These are phyloP conservation scores for Sergeia podlipaevii DNA, from an alignment of 208 protist genomes.

Conservation along the genomic window DNA sequence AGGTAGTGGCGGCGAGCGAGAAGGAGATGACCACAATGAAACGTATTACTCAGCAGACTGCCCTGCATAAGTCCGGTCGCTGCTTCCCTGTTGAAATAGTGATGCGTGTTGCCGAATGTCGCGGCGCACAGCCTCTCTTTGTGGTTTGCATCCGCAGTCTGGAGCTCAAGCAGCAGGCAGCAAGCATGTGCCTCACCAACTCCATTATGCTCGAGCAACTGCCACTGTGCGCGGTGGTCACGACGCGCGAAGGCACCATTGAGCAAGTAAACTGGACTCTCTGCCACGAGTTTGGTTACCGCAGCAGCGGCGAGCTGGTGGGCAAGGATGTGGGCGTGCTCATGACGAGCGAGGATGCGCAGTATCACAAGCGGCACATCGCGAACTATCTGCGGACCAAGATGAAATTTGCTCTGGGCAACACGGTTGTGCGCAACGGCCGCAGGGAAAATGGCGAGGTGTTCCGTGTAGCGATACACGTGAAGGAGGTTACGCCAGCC, in stretches of 20 bases:
- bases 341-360: slow-evolving; percentile 12
- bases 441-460: slow-evolving; percentile 11
- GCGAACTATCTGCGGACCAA: slow-evolving; percentile 29
- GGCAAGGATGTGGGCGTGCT: slow-evolving; percentile 26
- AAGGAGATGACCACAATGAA: no score
- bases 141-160: slow-evolving; percentile 5
- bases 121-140: slow-evolving; percentile 8
- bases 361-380: slow-evolving; percentile 19
- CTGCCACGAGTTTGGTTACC: slow-evolving; percentile 12
- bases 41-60: slow-evolving; percentile 4
- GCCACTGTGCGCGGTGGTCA: slow-evolving; percentile 9
- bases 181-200: not conserved
- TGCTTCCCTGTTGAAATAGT: slow-evolving; percentile 13
- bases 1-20: no score
- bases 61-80: slow-evolving; percentile 1
- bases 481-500: slow-evolving; percentile 7
- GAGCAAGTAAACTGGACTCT: slow-evolving; percentile 10
- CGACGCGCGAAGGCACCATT: slow-evolving; percentile 10
- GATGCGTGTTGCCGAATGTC: not conserved
- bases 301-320: slow-evolving; percentile 8
- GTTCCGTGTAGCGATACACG: slow-evolving; percentile 1
- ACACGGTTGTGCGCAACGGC: slow-evolving; percentile 7
- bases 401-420: slow-evolving; percentile 18
- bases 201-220: not conserved
- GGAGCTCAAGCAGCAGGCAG: not conserved